Base-by-base conservation (phyloP, 225 moss, liverwort and hornwort species). In the Pleurozium schreberi region DNA sequence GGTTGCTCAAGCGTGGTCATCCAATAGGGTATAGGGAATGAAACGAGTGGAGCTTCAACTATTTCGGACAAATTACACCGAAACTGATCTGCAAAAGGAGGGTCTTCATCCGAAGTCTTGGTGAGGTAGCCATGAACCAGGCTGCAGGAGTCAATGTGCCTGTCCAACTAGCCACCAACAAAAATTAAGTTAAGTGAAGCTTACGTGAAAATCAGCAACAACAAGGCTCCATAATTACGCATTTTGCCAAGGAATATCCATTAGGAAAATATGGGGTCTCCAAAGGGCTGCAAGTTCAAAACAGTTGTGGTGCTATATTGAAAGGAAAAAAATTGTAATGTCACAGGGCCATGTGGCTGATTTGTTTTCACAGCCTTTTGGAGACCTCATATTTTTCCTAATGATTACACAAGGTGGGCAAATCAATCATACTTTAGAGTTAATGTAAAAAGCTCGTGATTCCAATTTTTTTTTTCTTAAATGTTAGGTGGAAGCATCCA, bases 11-110 rank as follows among this genome's bases (percentile, higher is more conserved):
- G 93, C 34, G 90, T 88, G 4, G 93, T 92, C 90, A 96, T 89
- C 97, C 97, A 99, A 59, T 85, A 93, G 62, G 97, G 99, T 7
- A 94, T 83, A 4, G 95, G 96, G 77, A 96, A 97, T n/a, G 93
- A 91, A 27, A 93, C 73, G 0, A 81, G 69, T 11, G 95, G 95
- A 10, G 94, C 87, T 43, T 88, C 91, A 0, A 9, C 16, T 33
- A 91, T 60, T 86, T 92, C 84, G 18, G 64, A 84, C 14, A 96
- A 92, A 69, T 88, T 90, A 64, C 95, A 95, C 4, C 36, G 65
- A 80, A 96, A 94, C 26, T 86, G 83, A 16, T 93, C 67, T 17
- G 91, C 83, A 40, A 96, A 91, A 45, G 74, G 67, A 74, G 76
- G 88, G 2, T 88, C 90, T 59, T 69, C 84, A 18, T 93, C 87